Conservation (phyloP, 2,329 filamentous ascomycete genomes). For the Phoma herbarum region DNA sequence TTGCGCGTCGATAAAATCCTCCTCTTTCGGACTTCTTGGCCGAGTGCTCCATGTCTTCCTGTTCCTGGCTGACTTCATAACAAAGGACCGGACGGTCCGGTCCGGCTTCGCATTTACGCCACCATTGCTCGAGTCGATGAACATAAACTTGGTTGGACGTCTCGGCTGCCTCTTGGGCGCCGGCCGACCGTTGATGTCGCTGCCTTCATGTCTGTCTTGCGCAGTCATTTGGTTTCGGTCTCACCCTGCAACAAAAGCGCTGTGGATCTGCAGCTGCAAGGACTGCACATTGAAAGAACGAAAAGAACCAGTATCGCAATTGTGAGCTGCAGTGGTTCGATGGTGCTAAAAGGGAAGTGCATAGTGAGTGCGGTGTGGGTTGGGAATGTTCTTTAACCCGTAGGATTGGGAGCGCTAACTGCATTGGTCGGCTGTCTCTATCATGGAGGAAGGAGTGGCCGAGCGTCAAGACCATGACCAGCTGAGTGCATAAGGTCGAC, state of each 20-base stretch:
- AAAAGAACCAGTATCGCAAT: constrained; percentile 13
- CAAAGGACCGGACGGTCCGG: constrained; percentile 46
- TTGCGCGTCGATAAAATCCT: constrained; percentile 10
- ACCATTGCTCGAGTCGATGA: constrained; percentile 45
- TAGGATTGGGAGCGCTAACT: constrained; percentile 23
- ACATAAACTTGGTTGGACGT: constrained; percentile 43
- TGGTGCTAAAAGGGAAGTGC: constrained; percentile 23
- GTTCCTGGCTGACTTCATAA: constrained; percentile 47
- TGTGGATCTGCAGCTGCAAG: constrained; percentile 17
- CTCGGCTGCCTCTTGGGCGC: constrained; percentile 23
- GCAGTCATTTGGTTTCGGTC: constrained; percentile 24
- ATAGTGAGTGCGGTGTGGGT: constrained; percentile 21
- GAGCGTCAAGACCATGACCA: constrained; percentile 28
- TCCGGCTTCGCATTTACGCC: constrained; percentile 45
- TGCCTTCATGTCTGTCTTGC: constrained; percentile 16
- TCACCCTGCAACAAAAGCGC: constrained; percentile 8
- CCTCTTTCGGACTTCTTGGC: constrained; percentile 34
- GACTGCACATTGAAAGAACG: constrained; percentile 10
- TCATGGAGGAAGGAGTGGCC: constrained; percentile 26
- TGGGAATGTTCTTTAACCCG: constrained; percentile 30
- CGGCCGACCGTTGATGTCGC: constrained; percentile 1
- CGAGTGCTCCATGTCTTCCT: constrained; percentile 46
- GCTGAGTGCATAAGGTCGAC: constrained; percentile 15
- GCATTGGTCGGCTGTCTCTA: constrained; percentile 21
- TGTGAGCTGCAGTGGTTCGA: constrained; percentile 13